Conservation (phyloP, 2,329 filamentous ascomycete genomes). For the Ophiostoma pallidulum region DNA sequence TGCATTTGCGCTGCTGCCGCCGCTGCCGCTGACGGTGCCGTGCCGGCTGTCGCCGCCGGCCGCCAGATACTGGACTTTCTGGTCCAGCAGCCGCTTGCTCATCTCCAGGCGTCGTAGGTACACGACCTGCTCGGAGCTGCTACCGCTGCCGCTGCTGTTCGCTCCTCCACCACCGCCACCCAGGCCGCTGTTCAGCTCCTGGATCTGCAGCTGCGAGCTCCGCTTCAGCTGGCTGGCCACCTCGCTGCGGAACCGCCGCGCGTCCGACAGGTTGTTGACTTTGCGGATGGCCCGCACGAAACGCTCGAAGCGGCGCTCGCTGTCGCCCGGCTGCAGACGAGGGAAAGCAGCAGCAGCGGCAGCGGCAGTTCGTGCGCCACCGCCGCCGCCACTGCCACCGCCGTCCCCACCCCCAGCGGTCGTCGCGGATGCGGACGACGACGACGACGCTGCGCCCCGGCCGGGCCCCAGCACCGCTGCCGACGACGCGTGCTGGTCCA, state of each 20-base stretch:
- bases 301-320: slow-evolving; percentile 85
- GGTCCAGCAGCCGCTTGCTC: slow-evolving; percentile 80
- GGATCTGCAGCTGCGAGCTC: slow-evolving; percentile 60
- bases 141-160: slow-evolving; percentile 2
- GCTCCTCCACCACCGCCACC: not conserved
- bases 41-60: slow-evolving; percentile 47
- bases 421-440: slow-evolving; percentile 48
- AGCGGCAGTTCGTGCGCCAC: not conserved
- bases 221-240: slow-evolving; percentile 85
- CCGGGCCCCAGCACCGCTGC: slow-evolving; percentile 40
- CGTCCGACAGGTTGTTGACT: slow-evolving; percentile 85
- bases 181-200: slow-evolving; percentile 3
- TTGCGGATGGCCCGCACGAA: slow-evolving; percentile 86
- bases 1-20: not conserved
- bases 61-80: slow-evolving; percentile 75
- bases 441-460: slow-evolving; percentile 32
- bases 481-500: slow-evolving; percentile 90
- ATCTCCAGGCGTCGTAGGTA: slow-evolving; percentile 87
- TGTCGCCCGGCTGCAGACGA: slow-evolving; percentile 69
- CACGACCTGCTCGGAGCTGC: slow-evolving; percentile 60
- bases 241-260: slow-evolving; percentile 82
- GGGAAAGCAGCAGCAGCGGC: slow-evolving; percentile 48
- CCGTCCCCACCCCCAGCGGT: slow-evolving; percentile 31
- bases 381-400: not conserved
- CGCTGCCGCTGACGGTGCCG: slow-evolving; percentile 12